Conservation (phyloP, 2,329 filamentous ascomycete species). For the Bimuria novae-zelandiae region DNA sequence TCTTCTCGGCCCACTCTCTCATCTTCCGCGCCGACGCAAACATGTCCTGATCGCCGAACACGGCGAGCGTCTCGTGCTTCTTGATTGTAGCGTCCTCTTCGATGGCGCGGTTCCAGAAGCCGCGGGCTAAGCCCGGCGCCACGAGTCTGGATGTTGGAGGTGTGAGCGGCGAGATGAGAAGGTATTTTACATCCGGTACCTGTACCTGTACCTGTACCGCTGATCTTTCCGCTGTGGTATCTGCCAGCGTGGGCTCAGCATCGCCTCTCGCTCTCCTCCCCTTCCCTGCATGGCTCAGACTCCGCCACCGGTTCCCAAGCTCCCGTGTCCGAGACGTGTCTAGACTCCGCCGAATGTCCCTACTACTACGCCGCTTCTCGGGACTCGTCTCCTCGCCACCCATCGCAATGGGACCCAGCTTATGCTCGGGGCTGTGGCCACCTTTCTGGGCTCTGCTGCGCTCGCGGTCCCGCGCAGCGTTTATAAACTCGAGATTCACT, state of each 20-base stretch:
- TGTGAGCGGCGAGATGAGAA: slow-evolving; percentile 55
- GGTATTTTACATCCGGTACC: slow-evolving; percentile 41
- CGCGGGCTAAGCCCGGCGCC: slow-evolving; percentile 37
- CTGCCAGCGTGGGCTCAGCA: slow-evolving; percentile 3
- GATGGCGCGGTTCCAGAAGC: slow-evolving; percentile 30
- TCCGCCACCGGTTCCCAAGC: slow-evolving; percentile 29
- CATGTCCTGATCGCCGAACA: slow-evolving; percentile 76
- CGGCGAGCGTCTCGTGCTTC: slow-evolving; percentile 59
- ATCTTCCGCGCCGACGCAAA: slow-evolving; percentile 72
- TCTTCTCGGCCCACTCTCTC: slow-evolving; percentile 65
- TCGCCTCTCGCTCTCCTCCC: too few species aligned
- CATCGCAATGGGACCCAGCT: slow-evolving; percentile 42
- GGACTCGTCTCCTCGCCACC: slow-evolving; percentile 55
- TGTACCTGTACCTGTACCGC: slow-evolving; percentile 2
- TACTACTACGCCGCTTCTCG: slow-evolving; percentile 47
- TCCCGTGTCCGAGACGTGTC: slow-evolving; percentile 45
- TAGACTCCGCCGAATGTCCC: slow-evolving; percentile 43
- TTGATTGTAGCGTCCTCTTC: slow-evolving; percentile 24
- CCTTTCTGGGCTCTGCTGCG: slow-evolving; percentile 21
- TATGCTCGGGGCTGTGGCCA: slow-evolving; percentile 23
- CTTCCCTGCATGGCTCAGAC: slow-evolving; percentile 28
- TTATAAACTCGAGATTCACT: slow-evolving; percentile 57
- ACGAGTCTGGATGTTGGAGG: slow-evolving; percentile 47
- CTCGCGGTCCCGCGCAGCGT: slow-evolving; percentile 25
- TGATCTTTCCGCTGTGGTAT: slow-evolving; percentile 12